These are phyloP conservation scores for Aspergillus texensis DNA, from an alignment of 2,329 filamentous ascomycete genomes.

Conservation along the genomic window DNA sequence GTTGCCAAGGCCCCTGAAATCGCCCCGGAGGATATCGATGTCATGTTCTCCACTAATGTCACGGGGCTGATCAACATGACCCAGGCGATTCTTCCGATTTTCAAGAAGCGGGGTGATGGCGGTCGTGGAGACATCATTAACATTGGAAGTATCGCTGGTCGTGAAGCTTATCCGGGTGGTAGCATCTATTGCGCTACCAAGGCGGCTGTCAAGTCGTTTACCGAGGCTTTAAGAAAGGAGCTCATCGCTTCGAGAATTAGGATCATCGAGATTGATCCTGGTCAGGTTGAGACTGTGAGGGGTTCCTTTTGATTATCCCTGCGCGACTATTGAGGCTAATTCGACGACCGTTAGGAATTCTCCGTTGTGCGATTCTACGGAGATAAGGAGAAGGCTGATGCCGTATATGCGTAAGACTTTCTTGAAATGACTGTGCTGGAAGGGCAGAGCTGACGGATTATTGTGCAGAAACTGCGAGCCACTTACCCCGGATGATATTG, in stretches of 20 bases:
- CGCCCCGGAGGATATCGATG: slow-evolving; percentile 74
- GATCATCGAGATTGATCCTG: slow-evolving; percentile 86
- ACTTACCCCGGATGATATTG: slow-evolving; percentile 86
- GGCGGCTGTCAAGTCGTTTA: slow-evolving; percentile 82
- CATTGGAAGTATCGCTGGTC: slow-evolving; percentile 86
- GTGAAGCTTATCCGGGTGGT: slow-evolving; percentile 81
- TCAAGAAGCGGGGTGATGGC: slow-evolving; percentile 68
- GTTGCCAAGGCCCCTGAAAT: slow-evolving; percentile 86
- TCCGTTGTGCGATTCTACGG: slow-evolving; percentile 85
- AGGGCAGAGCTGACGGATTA: slow-evolving; percentile 6
- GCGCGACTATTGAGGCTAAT: neutral
- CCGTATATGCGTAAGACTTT: slow-evolving; percentile 74
- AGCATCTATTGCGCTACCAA: slow-evolving; percentile 94
- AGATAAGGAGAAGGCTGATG: slow-evolving; percentile 85
- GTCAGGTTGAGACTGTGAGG: slow-evolving; percentile 82
- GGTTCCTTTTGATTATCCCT: neutral
- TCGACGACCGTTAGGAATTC: slow-evolving; percentile 65
- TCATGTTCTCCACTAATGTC: slow-evolving; percentile 93
- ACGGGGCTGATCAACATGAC: slow-evolving; percentile 96
- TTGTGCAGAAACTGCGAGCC: slow-evolving; percentile 70
- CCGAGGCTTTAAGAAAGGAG: slow-evolving; percentile 79
- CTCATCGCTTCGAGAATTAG: slow-evolving; percentile 78
- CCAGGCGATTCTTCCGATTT: slow-evolving; percentile 82
- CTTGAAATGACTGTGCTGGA: neutral
- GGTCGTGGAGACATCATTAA: slow-evolving; percentile 94